phyloP scores from a whole-genome alignment of 805 yeast genomes.

The Kluyveromyces starmeri region DNA sequence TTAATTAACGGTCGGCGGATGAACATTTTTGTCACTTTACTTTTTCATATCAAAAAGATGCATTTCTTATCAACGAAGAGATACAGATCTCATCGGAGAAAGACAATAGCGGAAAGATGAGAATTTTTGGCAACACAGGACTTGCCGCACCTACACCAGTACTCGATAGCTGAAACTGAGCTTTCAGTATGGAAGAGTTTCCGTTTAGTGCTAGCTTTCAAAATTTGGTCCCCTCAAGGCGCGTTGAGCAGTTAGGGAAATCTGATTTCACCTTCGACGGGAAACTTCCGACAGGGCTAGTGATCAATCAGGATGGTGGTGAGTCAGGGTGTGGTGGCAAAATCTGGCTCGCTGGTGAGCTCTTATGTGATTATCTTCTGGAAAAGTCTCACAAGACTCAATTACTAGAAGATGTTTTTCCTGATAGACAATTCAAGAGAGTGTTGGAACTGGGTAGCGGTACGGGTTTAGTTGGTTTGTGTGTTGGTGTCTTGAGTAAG shows the following conservation, averaged over 20 bases:
- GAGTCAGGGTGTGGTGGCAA: conserved; percentile 56
- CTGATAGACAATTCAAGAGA: conserved; percentile 13
- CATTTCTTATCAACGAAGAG: too few species aligned
- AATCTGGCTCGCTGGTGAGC: conserved; percentile 53
- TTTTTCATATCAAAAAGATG: too few species aligned
- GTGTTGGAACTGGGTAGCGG: conserved; percentile 50
- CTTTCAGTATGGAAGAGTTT: conserved; percentile 11
- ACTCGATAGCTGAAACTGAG: too few species aligned
- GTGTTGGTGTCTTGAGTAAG: conserved; percentile 22
- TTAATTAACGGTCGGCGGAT: too few species aligned
- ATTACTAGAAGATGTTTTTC: conserved; percentile 5
- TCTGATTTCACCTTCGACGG: conserved; percentile 34
- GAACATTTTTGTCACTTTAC: too few species aligned
- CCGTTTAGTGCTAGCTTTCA: conserved; percentile 9
- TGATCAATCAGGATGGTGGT: conserved; percentile 48
- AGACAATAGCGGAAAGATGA: too few species aligned
- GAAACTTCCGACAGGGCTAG: conserved; percentile 29
- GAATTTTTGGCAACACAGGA: too few species aligned
- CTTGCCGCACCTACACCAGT: too few species aligned
- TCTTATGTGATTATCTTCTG: conserved; percentile 38
- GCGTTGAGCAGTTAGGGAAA: conserved; percentile 30
- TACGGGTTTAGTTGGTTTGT: conserved; percentile 46
- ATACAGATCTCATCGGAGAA: too few species aligned
- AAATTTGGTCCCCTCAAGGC: conserved; percentile 12
- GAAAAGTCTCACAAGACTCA: conserved; percentile 17